Percentiles rank a stretch among this genome's conserved stretches.
phyloP scores from a whole-genome alignment of 2,329 filamentous ascomycete species.

The Pseudopyricularia cyperi region DNA sequence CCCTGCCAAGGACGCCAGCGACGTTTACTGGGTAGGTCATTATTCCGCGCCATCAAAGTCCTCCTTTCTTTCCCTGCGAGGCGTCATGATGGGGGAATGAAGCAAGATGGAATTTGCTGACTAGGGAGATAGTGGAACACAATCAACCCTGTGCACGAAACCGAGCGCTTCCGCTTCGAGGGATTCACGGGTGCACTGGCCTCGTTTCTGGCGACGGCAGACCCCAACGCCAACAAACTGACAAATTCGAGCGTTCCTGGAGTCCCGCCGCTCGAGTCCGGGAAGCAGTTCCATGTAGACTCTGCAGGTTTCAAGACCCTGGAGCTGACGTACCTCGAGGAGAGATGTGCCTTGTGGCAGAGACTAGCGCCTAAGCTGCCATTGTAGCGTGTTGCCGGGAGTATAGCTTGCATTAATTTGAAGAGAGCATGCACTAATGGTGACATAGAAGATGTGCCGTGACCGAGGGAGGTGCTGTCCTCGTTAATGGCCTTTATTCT shows the following conservation, averaged over 20 bases:
- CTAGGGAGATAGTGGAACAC: conserved; percentile 41
- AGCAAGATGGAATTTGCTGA: too few species aligned
- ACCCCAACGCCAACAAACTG: conserved; percentile 44
- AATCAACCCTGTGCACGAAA: conserved; percentile 35
- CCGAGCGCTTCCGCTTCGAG: conserved; percentile 38
- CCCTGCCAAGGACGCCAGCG: conserved; percentile 45
- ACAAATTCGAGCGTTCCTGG: conserved; percentile 27
- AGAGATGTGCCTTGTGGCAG: conserved; percentile 41
- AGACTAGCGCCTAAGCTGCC: conserved; percentile 30
- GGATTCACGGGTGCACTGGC: conserved; percentile 46
- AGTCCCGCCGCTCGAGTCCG: conserved; percentile 28
- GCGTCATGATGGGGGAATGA: background rate
- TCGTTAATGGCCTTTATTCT: too few species aligned
- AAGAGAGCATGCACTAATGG: background rate
- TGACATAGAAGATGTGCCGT: too few species aligned
- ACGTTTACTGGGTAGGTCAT: conserved; percentile 37
- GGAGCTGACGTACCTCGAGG: conserved; percentile 22
- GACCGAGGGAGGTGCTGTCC: too few species aligned
- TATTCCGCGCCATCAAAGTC: background rate
- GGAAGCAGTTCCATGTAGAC: conserved; percentile 36
- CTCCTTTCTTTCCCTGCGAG: background rate
- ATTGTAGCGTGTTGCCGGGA: conserved; percentile 16
- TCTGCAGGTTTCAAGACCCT: conserved; percentile 28
- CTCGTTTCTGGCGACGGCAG: conserved; percentile 44
- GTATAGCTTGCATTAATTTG: too few species aligned